Evolutionary conservation across 306 rosid genomes (phyloP).

Genomic region (Acacia melanoxylon): DNA sequence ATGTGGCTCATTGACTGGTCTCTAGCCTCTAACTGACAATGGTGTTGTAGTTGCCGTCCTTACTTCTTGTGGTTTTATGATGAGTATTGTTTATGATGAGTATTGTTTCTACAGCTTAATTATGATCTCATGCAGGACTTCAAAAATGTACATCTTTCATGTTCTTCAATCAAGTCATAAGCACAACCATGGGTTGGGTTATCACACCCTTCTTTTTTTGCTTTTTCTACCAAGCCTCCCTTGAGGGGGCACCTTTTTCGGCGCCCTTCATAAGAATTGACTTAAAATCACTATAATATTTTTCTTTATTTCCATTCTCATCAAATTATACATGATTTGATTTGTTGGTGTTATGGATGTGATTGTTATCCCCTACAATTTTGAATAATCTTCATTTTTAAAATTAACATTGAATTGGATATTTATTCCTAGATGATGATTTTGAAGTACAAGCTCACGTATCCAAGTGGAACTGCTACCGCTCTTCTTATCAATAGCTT

Average conservation of each 20-base stretch:
- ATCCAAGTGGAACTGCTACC: constrained; percentile 91
- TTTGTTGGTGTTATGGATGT: constrained; percentile 1
- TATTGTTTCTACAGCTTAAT: constrained; percentile 74
- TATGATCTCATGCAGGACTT: constrained; percentile 82
- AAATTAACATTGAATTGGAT: background rate
- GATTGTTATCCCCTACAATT: no score
- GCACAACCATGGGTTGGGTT: constrained; percentile 63
- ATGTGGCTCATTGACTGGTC: constrained; percentile 82
- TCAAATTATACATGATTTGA: constrained; percentile 41
- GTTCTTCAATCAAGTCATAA: constrained; percentile 68
- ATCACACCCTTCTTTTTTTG: constrained; percentile 57
- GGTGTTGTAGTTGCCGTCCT: constrained; percentile 79
- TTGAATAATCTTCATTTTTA: background rate
- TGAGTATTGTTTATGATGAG: constrained; percentile 86
- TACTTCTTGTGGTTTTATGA: constrained; percentile 78
- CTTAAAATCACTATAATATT: constrained; percentile 43
- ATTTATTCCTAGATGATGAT: constrained; percentile 55
- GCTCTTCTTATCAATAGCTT: constrained; percentile 76
- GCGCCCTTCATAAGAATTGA: constrained; percentile 65
- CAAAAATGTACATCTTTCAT: constrained; percentile 70
- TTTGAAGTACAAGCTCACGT: constrained; percentile 66
- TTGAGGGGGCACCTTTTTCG: constrained; percentile 58
- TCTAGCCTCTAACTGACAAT: constrained; percentile 59
- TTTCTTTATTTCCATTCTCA: constrained; percentile 35
- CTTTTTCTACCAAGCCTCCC: constrained; percentile 70